These are phyloP conservation scores for Spiromastix sp. DNA, from an alignment of 2,329 filamentous ascomycete genomes.

Conservation along the genomic window DNA sequence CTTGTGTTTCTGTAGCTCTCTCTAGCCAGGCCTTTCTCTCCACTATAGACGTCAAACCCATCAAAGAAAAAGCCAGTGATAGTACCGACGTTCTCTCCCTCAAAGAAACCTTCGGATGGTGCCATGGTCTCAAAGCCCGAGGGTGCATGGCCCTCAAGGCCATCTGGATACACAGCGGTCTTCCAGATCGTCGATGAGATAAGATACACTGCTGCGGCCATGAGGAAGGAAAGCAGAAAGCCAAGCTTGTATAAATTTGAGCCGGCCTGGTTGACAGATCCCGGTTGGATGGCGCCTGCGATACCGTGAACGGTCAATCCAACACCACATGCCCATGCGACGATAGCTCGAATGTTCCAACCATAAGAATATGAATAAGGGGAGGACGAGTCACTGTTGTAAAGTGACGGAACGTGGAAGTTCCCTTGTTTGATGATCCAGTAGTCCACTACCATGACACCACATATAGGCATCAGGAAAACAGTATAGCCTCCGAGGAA, in stretches of 20 bases:
- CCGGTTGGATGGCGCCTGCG: constrained; percentile 11
- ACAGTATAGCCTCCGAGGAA: constrained; percentile 33
- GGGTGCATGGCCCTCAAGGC: neutral
- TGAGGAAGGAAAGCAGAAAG: neutral
- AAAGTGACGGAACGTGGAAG: constrained; percentile 30
- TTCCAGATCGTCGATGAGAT: neutral
- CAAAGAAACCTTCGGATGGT: constrained; percentile 20
- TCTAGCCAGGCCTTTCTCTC: too few relatives aligned
- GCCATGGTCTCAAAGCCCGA: constrained; percentile 11
- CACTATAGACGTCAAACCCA: too few relatives aligned
- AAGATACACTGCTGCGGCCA: neutral
- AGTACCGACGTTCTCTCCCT: constrained; percentile 14
- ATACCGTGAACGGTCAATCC: constrained; percentile 2
- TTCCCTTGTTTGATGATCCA: constrained; percentile 28
- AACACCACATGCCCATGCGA: neutral
- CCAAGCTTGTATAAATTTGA: neutral
- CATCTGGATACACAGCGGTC: neutral
- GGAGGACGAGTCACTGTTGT: constrained; percentile 9
- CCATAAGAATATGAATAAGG: neutral
- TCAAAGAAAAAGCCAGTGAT: too few relatives aligned
- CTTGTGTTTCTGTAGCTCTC: too few relatives aligned
- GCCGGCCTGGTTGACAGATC: neutral
- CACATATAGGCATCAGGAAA: constrained; percentile 32
- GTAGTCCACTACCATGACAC: constrained; percentile 32
- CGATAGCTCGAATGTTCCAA: neutral